A percentile compares a stretch with the other conserved stretches of the same genome.
These are phyloP conservation scores for Aspergillus pseudoglaucus DNA, from an alignment of 2,329 filamentous ascomycete genomes.

Conservation along the genomic window DNA sequence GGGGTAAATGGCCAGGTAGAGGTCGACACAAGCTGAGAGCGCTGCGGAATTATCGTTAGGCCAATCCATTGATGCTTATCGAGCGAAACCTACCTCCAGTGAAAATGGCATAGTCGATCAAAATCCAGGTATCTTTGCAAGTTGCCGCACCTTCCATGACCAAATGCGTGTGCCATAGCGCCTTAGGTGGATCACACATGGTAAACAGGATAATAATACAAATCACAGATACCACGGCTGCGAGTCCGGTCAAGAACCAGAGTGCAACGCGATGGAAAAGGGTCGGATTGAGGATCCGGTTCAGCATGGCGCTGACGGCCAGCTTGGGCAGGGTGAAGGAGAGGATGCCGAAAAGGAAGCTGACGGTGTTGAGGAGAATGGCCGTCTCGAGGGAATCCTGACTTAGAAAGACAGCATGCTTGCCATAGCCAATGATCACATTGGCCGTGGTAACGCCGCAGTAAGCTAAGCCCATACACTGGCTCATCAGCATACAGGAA, in stretches of 20 bases:
- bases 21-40: conserved; percentile 25
- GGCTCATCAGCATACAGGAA: not conserved
- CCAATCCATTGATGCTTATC: not conserved
- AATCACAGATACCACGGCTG: conserved; percentile 24
- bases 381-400: conserved; percentile 21
- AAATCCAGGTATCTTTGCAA: conserved; percentile 30
- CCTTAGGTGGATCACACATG: conserved; percentile 36
- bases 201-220: conserved; percentile 39
- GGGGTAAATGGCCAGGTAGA: conserved; percentile 29
- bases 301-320: conserved; percentile 21
- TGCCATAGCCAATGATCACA: conserved; percentile 35
- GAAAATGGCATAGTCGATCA: conserved; percentile 37
- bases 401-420: conserved; percentile 29
- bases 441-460: conserved; percentile 27
- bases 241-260: conserved; percentile 24
- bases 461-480: conserved; percentile 10
- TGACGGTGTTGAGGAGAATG: conserved; percentile 18
- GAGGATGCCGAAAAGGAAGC: conserved; percentile 23
- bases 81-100: conserved; percentile 31
- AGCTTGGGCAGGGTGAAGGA: conserved; percentile 25
- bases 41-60: conserved; percentile 8
- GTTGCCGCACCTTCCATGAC: conserved; percentile 20
- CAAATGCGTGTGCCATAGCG: conserved; percentile 33
- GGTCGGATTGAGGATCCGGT: conserved; percentile 21
- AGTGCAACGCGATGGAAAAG: conserved; percentile 11